Conservation (phyloP, 1,284 basidiomycete genomes). For the Cryptococcus maquisensis region DNA sequence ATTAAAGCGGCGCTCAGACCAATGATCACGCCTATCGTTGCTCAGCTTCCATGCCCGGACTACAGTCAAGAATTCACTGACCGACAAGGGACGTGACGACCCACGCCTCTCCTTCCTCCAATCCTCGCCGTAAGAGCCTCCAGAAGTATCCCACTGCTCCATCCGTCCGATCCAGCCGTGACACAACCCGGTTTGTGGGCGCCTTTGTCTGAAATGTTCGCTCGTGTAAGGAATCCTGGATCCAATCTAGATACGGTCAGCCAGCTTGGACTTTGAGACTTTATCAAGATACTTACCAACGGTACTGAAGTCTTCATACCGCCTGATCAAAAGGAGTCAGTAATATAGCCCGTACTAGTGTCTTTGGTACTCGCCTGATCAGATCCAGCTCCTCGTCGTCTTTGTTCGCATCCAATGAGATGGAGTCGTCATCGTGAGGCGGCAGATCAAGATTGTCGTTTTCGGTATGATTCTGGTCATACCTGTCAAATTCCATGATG, state of each 20-base stretch:
- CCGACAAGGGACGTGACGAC: constrained; percentile 81
- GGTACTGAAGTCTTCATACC: constrained; percentile 70
- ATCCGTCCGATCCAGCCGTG: constrained; percentile 34
- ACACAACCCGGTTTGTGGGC: constrained; percentile 51
- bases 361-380: constrained; percentile 42
- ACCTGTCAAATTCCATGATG: too few relatives aligned
- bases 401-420: constrained; percentile 4
- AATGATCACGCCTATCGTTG: constrained; percentile 72
- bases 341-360: constrained; percentile 4
- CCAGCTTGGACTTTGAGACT: neutral
- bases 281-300: constrained; percentile 54
- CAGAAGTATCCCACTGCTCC: constrained; percentile 57
- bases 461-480: too few relatives aligned
- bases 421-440: constrained; percentile 10
- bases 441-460: too few relatives aligned
- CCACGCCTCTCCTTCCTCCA: constrained; percentile 59
- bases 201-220: constrained; percentile 59
- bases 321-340: constrained; percentile 25
- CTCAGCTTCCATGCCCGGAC: neutral
- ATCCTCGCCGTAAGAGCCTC: constrained; percentile 57
- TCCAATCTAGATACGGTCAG: constrained; percentile 66
- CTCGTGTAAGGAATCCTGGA: constrained; percentile 87
- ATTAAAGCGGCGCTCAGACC: constrained; percentile 92
- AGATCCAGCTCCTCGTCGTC: constrained; percentile 27
- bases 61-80: constrained; percentile 50